Percentiles rank a stretch among this genome's conserved stretches.
phyloP scores from a whole-genome alignment of 345 rosid species.

The Gossypium mustelinum region DNA sequence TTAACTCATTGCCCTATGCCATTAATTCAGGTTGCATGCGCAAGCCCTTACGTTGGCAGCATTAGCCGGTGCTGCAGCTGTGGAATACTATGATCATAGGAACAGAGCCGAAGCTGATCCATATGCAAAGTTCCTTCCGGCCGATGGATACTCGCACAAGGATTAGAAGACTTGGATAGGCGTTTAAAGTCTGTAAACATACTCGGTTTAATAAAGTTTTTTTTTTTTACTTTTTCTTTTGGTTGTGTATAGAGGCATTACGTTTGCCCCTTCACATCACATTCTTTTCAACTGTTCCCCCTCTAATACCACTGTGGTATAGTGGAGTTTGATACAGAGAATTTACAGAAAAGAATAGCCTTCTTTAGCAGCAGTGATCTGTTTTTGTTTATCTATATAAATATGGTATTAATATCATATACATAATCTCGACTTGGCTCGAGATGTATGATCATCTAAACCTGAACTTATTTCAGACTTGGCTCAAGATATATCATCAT shows the following conservation, averaged over 20 bases:
- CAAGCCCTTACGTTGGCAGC: conserved; percentile 91
- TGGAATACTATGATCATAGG: conserved; percentile 77
- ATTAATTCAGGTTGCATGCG: conserved; percentile 69
- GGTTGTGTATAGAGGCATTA: background rate
- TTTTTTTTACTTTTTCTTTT: background rate
- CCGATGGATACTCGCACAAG: conserved; percentile 38
- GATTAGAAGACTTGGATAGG: conserved; percentile 23
- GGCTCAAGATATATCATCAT: too few relatives aligned
- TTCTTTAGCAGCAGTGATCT: background rate
- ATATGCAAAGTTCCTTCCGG: conserved; percentile 46
- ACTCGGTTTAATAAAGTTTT: background rate
- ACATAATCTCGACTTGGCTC: too few relatives aligned
- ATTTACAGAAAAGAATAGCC: background rate
- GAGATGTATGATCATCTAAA: too few relatives aligned
- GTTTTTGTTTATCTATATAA: background rate
- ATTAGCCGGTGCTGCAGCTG: conserved; percentile 83
- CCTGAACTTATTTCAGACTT: too few relatives aligned
- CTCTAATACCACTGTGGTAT: background rate
- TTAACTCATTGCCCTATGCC: background rate
- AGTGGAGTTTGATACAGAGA: background rate
- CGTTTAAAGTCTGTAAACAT: background rate
- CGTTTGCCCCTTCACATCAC: background rate
- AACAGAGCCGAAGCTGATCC: conserved; percentile 45
- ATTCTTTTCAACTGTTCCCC: background rate
- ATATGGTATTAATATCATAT: too few relatives aligned